Evolutionary conservation across 257 asterid species (phyloP).

Genomic region (Forsythia viridissima): DNA sequence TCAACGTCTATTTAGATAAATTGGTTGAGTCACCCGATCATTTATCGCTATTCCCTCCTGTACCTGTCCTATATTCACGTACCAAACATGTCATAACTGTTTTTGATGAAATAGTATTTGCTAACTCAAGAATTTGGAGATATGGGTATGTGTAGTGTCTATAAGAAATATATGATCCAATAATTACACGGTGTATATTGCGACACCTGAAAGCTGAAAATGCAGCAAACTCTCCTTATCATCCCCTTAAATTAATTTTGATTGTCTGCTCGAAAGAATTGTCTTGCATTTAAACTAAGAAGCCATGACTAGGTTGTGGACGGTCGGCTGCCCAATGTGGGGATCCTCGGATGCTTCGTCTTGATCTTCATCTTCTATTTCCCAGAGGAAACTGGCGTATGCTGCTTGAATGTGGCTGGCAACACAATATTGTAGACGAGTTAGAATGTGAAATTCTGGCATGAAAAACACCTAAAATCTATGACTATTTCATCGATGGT

Average conservation of each 20-base stretch:
- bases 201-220: neutral
- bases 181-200: neutral
- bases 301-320: constrained; percentile 43
- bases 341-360: constrained; percentile 19
- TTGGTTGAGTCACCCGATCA: too few species aligned
- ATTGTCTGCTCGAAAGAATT: neutral
- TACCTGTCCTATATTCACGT: too few species aligned
- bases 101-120: too few species aligned
- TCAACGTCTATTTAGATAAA: too few species aligned
- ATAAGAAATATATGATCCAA: neutral
- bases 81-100: too few species aligned
- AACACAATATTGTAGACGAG: constrained; percentile 6
- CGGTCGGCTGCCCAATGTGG: constrained; percentile 2
- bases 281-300: constrained; percentile 26
- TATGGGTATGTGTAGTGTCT: neutral
- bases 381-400: constrained; percentile 83
- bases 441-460: neutral
- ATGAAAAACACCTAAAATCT: too few species aligned
- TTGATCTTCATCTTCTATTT: constrained; percentile 51
- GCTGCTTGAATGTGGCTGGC: constrained; percentile 87
- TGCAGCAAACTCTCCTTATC: neutral
- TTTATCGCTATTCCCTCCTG: too few species aligned
- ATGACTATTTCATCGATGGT: neutral
- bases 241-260: neutral
- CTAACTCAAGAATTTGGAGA: too few species aligned